Conservation (phyloP, 73 alveolate genomes). For the Tetrahymena elliotti region DNA sequence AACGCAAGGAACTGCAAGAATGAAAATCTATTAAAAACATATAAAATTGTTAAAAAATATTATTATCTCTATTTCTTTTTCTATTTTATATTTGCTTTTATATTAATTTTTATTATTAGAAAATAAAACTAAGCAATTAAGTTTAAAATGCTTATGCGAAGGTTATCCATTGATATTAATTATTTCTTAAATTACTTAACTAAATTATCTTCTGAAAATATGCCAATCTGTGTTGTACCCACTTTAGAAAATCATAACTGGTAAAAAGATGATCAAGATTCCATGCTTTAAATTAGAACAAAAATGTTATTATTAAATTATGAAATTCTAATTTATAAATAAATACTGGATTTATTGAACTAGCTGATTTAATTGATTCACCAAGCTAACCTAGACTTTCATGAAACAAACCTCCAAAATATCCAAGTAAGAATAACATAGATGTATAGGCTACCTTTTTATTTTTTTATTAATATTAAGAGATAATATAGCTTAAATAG, state of each 20-base stretch:
- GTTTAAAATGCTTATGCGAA: not conserved
- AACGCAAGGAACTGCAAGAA: conserved; percentile 45
- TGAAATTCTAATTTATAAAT: not conserved
- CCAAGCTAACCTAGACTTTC: not conserved
- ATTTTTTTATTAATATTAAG: not conserved
- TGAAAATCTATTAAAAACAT: conserved; percentile 23
- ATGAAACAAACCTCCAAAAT: conserved; percentile 7
- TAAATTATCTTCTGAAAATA: conserved; percentile 36
- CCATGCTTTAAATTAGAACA: not conserved
- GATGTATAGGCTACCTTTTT: conserved; percentile 27
- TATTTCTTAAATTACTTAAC: not conserved
- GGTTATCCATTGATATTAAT: not conserved
- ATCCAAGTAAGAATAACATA: conserved; percentile 21
- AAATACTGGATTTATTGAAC: conserved; percentile 4
- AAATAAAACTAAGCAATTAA: too few species aligned
- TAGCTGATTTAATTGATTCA: conserved; percentile 6
- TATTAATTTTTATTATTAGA: too few species aligned
- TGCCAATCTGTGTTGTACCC: conserved; percentile 47
- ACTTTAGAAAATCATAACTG: conserved; percentile 42
- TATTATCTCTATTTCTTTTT: not conserved
- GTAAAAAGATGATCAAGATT: conserved; percentile 17
- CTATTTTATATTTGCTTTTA: not conserved
- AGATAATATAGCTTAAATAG: too few species aligned
- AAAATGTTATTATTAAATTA: not conserved
- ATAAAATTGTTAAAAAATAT: too few species aligned